phyloP scores from a whole-genome alignment of 495 filamentous ascomycete species.

The Penicillium canariense region DNA sequence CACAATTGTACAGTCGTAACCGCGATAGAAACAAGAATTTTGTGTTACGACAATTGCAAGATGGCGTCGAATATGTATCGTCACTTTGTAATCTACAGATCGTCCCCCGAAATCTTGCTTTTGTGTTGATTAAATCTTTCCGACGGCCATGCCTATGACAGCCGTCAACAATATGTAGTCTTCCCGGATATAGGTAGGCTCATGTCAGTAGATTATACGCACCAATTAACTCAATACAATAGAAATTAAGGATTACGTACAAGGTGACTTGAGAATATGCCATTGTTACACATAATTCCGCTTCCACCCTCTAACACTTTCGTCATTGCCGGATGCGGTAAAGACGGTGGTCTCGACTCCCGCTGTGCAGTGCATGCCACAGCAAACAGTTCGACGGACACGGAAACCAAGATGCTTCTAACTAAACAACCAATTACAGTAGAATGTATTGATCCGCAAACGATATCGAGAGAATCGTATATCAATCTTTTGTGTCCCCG shows the following conservation, averaged over 20 bases:
- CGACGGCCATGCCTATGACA: neutral
- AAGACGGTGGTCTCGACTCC: neutral
- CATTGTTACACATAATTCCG: neutral
- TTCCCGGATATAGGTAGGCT: neutral
- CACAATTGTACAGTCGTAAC: too few species aligned
- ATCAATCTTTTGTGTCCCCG: neutral
- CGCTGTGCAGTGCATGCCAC: neutral
- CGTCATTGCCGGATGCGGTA: neutral
- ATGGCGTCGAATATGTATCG: too few species aligned
- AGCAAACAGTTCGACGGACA: conserved; percentile 2
- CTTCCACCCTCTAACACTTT: neutral
- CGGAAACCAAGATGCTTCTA: neutral
- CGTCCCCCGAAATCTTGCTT: neutral
- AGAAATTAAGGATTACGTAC: neutral
- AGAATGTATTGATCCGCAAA: neutral
- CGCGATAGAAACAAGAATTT: too few species aligned
- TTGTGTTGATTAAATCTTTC: neutral
- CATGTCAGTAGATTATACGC: neutral
- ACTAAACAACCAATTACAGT: neutral
- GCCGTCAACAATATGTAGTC: neutral
- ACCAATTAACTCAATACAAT: neutral
- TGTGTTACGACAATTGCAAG: too few species aligned
- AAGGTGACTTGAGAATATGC: too few species aligned
- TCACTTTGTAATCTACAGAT: too few species aligned
- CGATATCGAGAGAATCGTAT: neutral